Evolutionary conservation across 1,139 yeast species (phyloP), one percentile per base, ranked within the genome.

Genomic region (Pichia sorboxylosa): DNA sequence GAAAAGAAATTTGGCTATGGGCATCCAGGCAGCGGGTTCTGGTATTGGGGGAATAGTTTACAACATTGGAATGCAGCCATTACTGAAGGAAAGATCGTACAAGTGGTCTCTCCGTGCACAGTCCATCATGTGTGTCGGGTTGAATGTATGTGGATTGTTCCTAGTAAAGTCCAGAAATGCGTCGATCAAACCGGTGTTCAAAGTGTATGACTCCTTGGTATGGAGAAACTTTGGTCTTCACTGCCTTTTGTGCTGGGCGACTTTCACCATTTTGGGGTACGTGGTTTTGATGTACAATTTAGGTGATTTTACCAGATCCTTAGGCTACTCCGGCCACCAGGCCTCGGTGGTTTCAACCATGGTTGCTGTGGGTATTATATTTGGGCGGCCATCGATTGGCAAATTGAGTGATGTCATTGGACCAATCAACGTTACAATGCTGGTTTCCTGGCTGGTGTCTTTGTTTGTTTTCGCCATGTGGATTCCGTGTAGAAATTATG

Each of bases 11-110:
- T 50, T 70, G 6, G 77, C 80, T 0, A 63, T 69, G 58, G 83
- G 82, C 0, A 50, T 74, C 13, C 57, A 67, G n/a, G 73, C 73
- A 24, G 48, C 68, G 11, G 84, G 84, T 3, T 61, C 78, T 8
- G 84, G 84, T 9, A 41, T 69, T 9, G 84, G 83, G n/a, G 84
- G 83, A 21, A 59, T 74, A 24, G 55, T 69, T 1, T 72, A 69
- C 44, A 62, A 74, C 3, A 53, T 72, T 28, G 61, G 66, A 17
- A 54, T 69, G 21, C 66, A 70, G 43, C 58, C 59, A 19, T 48
- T 75, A 16, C 59, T 74, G 28, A 52, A 61, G 16, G 62, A 69
- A 1, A 71, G 72, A 8, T 55, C 66, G 40, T 77, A 69, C 40
- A 54, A 57, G 31, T 75, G 82, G 82, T 74, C 79, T 0, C 54